Evolutionary conservation across 352 stramenopile genomes (phyloP).

Genomic region (Phytophthora podocarpi): DNA sequence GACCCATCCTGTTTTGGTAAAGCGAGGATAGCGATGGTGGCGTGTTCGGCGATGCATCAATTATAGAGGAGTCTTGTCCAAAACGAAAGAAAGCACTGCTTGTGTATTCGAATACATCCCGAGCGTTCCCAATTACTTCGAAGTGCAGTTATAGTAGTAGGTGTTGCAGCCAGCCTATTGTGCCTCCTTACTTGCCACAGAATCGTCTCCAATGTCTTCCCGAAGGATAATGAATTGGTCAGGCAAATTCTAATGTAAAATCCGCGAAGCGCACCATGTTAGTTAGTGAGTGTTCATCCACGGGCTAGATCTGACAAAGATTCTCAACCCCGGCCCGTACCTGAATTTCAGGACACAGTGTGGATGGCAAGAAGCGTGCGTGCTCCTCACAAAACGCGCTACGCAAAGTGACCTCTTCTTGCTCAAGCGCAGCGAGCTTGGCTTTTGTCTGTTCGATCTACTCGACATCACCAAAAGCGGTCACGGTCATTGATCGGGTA

Average conservation of each 20-base stretch:
- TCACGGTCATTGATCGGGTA: not conserved
- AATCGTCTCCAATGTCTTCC: conserved; percentile 8
- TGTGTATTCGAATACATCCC: conserved; percentile 15
- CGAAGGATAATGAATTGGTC: conserved; percentile 55
- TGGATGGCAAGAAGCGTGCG: conserved; percentile 69
- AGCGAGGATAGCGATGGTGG: conserved; percentile 4
- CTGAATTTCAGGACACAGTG: conserved; percentile 76
- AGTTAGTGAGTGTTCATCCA: not conserved
- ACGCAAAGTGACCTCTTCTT: conserved; percentile 53
- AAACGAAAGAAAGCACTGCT: conserved; percentile 10
- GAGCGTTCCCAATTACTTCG: not conserved
- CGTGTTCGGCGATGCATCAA: not conserved
- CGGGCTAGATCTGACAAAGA: not conserved
- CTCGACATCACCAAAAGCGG: not conserved
- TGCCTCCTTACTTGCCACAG: conserved; percentile 6
- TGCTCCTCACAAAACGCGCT: conserved; percentile 62
- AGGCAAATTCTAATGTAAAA: conserved; percentile 46
- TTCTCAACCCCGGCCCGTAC: conserved; percentile 21
- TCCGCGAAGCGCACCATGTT: not conserved
- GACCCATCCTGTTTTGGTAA: not conserved
- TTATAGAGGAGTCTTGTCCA: conserved; percentile 19
- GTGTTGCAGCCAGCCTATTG: conserved; percentile 18
- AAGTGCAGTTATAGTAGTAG: no score
- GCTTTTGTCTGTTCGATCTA: conserved; percentile 63
- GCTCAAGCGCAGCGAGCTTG: conserved; percentile 53